Percentiles rank a stretch among this genome's conserved stretches.
Evolutionary conservation across 306 rosid species (phyloP).

Genomic region (Inga leiocalycina): DNA sequence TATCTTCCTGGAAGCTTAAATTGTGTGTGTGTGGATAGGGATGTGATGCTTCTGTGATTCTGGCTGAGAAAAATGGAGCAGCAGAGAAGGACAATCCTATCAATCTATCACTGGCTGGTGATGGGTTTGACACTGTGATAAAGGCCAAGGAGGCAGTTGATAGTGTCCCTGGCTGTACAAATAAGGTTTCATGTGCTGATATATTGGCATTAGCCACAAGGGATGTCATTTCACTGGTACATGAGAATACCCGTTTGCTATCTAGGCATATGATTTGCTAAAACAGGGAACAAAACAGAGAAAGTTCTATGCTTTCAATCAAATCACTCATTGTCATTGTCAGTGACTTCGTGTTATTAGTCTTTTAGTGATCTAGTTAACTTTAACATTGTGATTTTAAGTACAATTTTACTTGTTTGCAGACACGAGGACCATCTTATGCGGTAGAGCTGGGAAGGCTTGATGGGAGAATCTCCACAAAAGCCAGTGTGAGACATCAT

Average conservation of each 20-base stretch:
- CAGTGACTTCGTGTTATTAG: background rate
- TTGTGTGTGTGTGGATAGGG: constrained; percentile 49
- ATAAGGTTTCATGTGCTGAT: constrained; percentile 93
- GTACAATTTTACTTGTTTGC: constrained; percentile 23
- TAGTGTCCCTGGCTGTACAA: constrained; percentile 58
- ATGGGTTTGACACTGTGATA: constrained; percentile 90
- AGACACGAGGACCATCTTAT: constrained; percentile 89
- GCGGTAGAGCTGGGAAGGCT: constrained; percentile 75
- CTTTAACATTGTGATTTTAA: background rate
- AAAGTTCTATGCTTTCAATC: background rate
- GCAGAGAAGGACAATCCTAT: constrained; percentile 74
- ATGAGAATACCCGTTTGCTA: constrained; percentile 15
- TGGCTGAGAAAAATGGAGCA: constrained; percentile 51
- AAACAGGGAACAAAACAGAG: background rate
- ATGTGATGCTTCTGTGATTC: constrained; percentile 86
- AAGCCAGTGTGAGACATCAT: constrained; percentile 56
- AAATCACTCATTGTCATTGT: background rate
- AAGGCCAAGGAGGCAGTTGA: constrained; percentile 87
- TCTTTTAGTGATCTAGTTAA: background rate
- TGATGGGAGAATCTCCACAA: constrained; percentile 73
- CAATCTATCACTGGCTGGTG: constrained; percentile 79
- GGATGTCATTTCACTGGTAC: constrained; percentile 75
- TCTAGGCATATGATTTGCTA: background rate
- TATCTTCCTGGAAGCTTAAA: background rate
- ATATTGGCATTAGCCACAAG: constrained; percentile 90